Evolutionary conservation across 2,329 filamentous ascomycete genomes (phyloP), one percentile per base, ranked within the genome.

Genomic region (Neurospora sp.): DNA sequence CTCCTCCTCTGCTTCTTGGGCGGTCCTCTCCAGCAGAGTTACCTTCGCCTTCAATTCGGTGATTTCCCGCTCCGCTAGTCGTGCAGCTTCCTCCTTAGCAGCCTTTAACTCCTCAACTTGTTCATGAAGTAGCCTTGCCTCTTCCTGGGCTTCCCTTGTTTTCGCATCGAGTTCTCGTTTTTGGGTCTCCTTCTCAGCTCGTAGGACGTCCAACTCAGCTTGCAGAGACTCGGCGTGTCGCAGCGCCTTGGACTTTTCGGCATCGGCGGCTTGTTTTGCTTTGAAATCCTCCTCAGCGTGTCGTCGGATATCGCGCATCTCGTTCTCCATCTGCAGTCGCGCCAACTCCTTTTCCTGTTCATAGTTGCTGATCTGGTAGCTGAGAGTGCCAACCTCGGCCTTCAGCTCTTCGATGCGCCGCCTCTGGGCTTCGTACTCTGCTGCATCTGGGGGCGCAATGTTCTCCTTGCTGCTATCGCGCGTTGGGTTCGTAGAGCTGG

Each of bases 211-310:
- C 8, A 89, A 75, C 72, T 91, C 88, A 8, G 79, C 80, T 67
- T 83, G 82, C 10, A 87, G 71, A 0, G 79, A 76, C 69, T 88
- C 86, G 2, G 84, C 77, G 74, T 87, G 83, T 15, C 84, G 80
- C 37, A 81, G 76, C 0, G 84, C 83, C 62, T 84, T 85, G 8
- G 80, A 80, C 66, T 82, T 84, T 65, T 87, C 87, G 0, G 81
- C 81, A 74, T 91, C 88, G 37, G 87, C 88, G 0, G 82, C 81
- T 72, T 90, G 87, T 65, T 86, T 85, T 65, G 84, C 84, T 76
- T 92, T 90, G 76, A 92, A 93, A 77, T 97, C 94, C 8, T 92
- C 90, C 76, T 97, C 93, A n/a, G 92, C 91, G 72, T 91, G 91
- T 66, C 89, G 85, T 74, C 92, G 89, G 1, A 90, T 85, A 69